These are phyloP conservation scores for Daldinia loculata DNA, from an alignment of 495 filamentous ascomycete species.

Conservation along the genomic window DNA sequence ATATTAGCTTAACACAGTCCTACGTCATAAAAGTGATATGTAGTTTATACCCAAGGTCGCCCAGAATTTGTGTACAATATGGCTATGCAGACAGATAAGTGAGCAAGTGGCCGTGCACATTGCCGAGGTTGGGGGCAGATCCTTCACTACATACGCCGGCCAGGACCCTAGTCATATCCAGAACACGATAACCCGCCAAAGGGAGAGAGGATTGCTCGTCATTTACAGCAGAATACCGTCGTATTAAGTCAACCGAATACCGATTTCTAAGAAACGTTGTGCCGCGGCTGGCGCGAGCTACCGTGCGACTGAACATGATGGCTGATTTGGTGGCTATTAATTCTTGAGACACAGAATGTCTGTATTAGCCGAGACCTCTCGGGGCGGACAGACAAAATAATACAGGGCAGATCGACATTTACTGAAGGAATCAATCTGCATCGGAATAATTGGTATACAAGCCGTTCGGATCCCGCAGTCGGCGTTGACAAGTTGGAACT, in stretches of 20 bases:
- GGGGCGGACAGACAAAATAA: not conserved
- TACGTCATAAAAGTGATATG: conserved; percentile 35
- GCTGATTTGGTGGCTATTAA: conserved; percentile 6
- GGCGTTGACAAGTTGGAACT: not conserved
- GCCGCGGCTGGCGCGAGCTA: conserved; percentile 16
- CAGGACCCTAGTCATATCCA: conserved; percentile 96
- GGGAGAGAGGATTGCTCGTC: conserved; percentile 58
- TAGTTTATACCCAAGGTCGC: conserved; percentile 83
- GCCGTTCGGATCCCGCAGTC: not conserved
- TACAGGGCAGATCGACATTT: not conserved
- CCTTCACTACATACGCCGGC: conserved; percentile 75
- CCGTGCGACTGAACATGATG: conserved; percentile 32
- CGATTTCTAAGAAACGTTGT: conserved; percentile 22
- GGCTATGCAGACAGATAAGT: conserved; percentile 64
- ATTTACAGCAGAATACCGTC: conserved; percentile 38
- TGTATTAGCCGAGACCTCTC: not conserved
- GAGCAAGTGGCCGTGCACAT: conserved; percentile 17
- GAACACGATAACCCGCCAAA: conserved; percentile 82
- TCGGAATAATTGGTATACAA: not conserved
- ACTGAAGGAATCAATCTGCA: not conserved
- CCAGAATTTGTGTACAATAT: conserved; percentile 96
- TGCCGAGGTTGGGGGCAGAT: conserved; percentile 4
- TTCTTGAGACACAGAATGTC: not conserved
- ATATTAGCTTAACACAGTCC: conserved; percentile 32
- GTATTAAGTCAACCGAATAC: conserved; percentile 9